A percentile compares a stretch with the other conserved stretches of the same genome.
These are phyloP conservation scores for Cystobasidium sp. DNA, from an alignment of 1,284 basidiomycete genomes.

Conservation along the genomic window DNA sequence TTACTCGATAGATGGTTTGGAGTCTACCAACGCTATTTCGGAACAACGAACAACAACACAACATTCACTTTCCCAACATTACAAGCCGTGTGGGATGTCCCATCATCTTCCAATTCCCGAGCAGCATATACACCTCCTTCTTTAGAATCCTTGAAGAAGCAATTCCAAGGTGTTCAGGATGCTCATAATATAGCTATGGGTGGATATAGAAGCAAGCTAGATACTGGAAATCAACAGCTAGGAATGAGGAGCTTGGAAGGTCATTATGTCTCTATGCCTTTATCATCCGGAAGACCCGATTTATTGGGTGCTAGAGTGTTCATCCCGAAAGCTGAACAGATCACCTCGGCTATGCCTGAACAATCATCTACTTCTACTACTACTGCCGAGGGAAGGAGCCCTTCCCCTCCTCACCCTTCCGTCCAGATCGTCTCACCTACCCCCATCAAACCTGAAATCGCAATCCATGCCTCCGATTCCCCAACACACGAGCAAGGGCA, in stretches of 20 bases:
- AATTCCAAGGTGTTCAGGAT: slow-evolving; percentile 36
- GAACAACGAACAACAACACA: slow-evolving; percentile 59
- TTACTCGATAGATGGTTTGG: slow-evolving; percentile 88
- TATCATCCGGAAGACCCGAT: slow-evolving; percentile 28
- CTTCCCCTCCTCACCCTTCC: slow-evolving; percentile 30
- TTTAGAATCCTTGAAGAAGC: slow-evolving; percentile 35
- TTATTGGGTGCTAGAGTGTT: slow-evolving; percentile 29
- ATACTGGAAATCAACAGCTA: neutral
- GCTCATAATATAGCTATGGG: slow-evolving; percentile 1
- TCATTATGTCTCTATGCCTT: slow-evolving; percentile 42
- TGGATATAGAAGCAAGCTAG: slow-evolving; percentile 4
- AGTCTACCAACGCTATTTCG: slow-evolving; percentile 85
- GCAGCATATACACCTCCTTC: slow-evolving; percentile 42
- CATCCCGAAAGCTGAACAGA: slow-evolving; percentile 11
- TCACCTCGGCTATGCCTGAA: neutral
- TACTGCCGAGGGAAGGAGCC: neutral
- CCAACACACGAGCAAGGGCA: slow-evolving; percentile 46
- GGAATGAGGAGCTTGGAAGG: slow-evolving; percentile 21
- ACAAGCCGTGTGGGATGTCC: slow-evolving; percentile 72
- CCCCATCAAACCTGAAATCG: slow-evolving; percentile 41
- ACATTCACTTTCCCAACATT: slow-evolving; percentile 72
- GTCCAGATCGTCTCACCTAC: slow-evolving; percentile 31
- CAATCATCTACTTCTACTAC: neutral
- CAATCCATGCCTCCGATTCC: slow-evolving; percentile 49
- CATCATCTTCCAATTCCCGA: slow-evolving; percentile 44